phyloP scores from a whole-genome alignment of 768 basidiomycete genomes.

The Piloderma croceum region DNA sequence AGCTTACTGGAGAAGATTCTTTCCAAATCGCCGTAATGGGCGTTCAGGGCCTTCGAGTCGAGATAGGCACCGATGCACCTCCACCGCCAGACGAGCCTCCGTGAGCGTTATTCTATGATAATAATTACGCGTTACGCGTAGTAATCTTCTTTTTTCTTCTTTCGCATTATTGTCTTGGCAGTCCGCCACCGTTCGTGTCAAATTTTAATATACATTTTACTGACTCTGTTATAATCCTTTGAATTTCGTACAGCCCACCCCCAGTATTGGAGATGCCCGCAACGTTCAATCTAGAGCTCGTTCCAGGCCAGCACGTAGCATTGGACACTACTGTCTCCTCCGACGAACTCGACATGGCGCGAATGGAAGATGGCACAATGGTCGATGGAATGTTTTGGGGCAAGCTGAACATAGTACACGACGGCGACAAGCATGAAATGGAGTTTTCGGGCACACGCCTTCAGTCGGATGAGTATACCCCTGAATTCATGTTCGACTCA shows the following conservation, averaged over 20 bases:
- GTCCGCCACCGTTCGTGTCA: constrained; percentile 45
- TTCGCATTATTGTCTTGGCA: constrained; percentile 18
- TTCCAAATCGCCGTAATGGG: constrained; percentile 86
- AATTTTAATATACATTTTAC: constrained; percentile 10
- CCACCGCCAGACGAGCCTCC: constrained; percentile 82
- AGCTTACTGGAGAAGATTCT: constrained; percentile 83
- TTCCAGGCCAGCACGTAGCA: constrained; percentile 72
- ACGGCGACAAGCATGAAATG: constrained; percentile 70
- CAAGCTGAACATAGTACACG: constrained; percentile 76
- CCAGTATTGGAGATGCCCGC: constrained; percentile 86
- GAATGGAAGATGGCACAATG: constrained; percentile 83
- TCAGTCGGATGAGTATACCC: constrained; percentile 54
- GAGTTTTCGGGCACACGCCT: constrained; percentile 80
- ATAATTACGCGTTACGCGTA: constrained; percentile 1
- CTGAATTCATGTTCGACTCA: constrained; percentile 70
- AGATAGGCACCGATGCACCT: constrained; percentile 80
- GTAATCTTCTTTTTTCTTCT: constrained; percentile 6
- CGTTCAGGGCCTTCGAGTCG: constrained; percentile 75
- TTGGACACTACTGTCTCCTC: constrained; percentile 76
- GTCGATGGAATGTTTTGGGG: constrained; percentile 89
- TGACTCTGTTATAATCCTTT: constrained; percentile 5
- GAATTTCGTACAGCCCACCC: constrained; percentile 37
- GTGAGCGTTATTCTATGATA: constrained; percentile 38
- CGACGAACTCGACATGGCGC: constrained; percentile 84
- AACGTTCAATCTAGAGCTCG: constrained; percentile 75